Conservation (phyloP, 2,329 filamentous ascomycete species). For the Venturia effusa region DNA sequence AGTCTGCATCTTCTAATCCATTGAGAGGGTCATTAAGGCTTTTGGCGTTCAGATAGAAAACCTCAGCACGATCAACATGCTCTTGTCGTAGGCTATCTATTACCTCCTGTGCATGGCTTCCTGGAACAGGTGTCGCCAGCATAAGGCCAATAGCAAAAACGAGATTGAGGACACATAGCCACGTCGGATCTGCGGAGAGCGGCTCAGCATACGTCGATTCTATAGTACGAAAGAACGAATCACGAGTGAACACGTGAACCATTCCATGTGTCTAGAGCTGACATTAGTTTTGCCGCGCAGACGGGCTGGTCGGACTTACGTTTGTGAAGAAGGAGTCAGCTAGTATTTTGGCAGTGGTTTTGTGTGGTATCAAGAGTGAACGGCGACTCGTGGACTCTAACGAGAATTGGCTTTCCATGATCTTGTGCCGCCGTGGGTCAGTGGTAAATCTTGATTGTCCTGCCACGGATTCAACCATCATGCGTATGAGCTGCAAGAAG, state of each 20-base stretch:
- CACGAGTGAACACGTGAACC: constrained; percentile 47
- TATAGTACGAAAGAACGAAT: constrained; percentile 38
- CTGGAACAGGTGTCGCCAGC: constrained; percentile 42
- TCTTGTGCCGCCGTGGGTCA: constrained; percentile 46
- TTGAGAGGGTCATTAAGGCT: constrained; percentile 36
- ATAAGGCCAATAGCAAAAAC: constrained; percentile 53
- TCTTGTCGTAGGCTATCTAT: constrained; percentile 41
- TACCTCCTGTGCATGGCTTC: constrained; percentile 38
- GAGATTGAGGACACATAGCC: constrained; percentile 50
- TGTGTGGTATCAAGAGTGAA: constrained; percentile 45
- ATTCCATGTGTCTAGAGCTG: constrained; percentile 40
- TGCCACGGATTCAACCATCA: constrained; percentile 45
- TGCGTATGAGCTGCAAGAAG: constrained; percentile 49
- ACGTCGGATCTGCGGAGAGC: constrained; percentile 37
- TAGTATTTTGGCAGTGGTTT: constrained; percentile 42
- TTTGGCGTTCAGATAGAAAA: constrained; percentile 52
- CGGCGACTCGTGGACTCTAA: constrained; percentile 35
- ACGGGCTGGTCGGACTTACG: constrained; percentile 4
- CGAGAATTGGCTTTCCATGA: constrained; percentile 43
- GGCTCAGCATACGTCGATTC: constrained; percentile 46
- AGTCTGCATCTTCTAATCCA: constrained; percentile 50
- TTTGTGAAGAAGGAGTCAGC: constrained; percentile 52
- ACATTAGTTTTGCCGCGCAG: constrained; percentile 22
- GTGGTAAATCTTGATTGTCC: constrained; percentile 47
- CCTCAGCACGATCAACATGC: constrained; percentile 44